Base-by-base conservation (phyloP, 2,329 filamentous ascomycete genomes). In the Anthostomella pinea region DNA sequence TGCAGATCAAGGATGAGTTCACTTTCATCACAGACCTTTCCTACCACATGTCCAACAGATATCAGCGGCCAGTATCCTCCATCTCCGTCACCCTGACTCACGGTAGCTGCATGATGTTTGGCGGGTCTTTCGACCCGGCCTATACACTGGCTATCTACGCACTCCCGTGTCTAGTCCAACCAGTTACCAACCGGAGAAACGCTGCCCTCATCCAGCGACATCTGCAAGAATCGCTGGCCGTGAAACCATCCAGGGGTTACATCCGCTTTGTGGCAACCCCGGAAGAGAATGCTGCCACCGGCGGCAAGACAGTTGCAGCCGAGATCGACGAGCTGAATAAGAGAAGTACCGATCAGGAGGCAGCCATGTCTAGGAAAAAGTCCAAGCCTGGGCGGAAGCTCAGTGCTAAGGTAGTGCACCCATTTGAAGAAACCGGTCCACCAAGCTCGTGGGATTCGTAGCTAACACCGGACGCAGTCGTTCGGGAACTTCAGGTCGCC, bases 121-220 rank as follows among this genome's bases (percentile, higher is more conserved):
- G 79, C 2, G 85, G 82, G 22, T 81, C 79, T 5, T 84, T 87
- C 46, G 83, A 89, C 33, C 84, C 87, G 3, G 85, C 87, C 14
- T 96, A 95, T 56, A 75, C 82, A 41, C 69, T 95, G 54, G 83
- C 79, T 21, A 76, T 95, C 41, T 82, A 76, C 22, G 81, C 87
- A 1, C 69, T 93, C 8, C 73, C 84, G 1, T 71, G 71, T 8
- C 75, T 87, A 46, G 67, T 93, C 39, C 81, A 83, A 43, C 78
- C 85, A 0, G 75, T 80, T 3, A 87, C 79, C 34, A 95, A 95
- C 65, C 85, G 85, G 58, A 79, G 87, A 45, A 93, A 91, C 59
- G 80, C 87, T 1, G 72, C 75, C n/a, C 65, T 94, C 13, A 75
- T 94, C 3, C 86, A 93, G 56, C 72, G 70, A n/a, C 83, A 85